Conservation (phyloP, 345 rosid genomes). For the Geranium rotundifolium region DNA sequence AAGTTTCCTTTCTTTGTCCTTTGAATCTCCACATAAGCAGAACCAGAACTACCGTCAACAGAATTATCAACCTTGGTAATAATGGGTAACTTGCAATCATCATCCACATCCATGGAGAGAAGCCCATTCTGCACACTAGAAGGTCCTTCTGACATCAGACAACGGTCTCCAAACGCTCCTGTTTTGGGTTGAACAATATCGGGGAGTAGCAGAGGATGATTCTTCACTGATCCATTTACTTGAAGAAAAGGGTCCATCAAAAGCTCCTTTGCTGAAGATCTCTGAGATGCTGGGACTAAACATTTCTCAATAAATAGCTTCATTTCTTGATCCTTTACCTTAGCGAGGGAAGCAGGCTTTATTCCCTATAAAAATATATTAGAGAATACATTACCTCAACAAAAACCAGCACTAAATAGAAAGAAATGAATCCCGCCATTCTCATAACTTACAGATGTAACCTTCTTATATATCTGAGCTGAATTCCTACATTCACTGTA, state of each 20-base stretch:
- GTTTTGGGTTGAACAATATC: constrained; percentile 55
- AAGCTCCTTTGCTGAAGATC: constrained; percentile 75
- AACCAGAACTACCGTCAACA: constrained; percentile 11
- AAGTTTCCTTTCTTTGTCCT: constrained; percentile 50
- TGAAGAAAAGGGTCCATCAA: constrained; percentile 64
- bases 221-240: constrained; percentile 35
- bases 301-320: constrained; percentile 81
- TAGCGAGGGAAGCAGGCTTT: constrained; percentile 71
- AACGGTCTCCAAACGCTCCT: constrained; percentile 58
- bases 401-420: constrained; percentile 4
- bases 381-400: neutral
- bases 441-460: constrained; percentile 51
- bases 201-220: constrained; percentile 43
- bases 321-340: constrained; percentile 57
- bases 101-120: constrained; percentile 48
- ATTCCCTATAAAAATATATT: constrained; percentile 41
- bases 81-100: constrained; percentile 42
- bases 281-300: constrained; percentile 60
- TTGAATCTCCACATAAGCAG: constrained; percentile 44
- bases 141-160: constrained; percentile 75
- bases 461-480: constrained; percentile 87
- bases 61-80: constrained; percentile 32
- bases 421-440: neutral
- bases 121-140: constrained; percentile 27
- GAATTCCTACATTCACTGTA: constrained; percentile 72